A percentile compares a stretch with the other conserved stretches of the same genome.
These are phyloP conservation scores for Penicillium chermesinum DNA, from an alignment of 495 filamentous ascomycete genomes.

Conservation along the genomic window DNA sequence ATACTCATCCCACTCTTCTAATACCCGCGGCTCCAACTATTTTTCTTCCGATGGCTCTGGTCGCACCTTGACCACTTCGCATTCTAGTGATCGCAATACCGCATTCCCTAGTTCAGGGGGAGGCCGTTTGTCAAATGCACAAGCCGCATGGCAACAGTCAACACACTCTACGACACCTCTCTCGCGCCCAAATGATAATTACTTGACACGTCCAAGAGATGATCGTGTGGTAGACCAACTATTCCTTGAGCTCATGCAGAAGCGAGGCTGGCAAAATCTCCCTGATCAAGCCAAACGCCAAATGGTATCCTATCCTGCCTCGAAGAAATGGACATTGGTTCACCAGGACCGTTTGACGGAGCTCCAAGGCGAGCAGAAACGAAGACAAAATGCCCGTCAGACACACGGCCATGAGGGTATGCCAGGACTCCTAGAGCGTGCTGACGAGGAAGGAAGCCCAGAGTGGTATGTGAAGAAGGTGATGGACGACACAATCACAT, in stretches of 20 bases:
- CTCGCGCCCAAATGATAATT: conserved; percentile 45
- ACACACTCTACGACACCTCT: conserved; percentile 42
- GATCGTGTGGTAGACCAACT: conserved; percentile 86
- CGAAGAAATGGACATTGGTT: conserved; percentile 96
- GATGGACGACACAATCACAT: conserved; percentile 89
- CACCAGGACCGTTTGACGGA: conserved; percentile 92
- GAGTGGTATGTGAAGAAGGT: conserved; percentile 98
- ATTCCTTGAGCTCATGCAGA: conserved; percentile 91
- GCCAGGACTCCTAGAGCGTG: conserved; percentile 60
- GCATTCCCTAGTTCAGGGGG: conserved; percentile 22
- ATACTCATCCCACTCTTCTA: conserved; percentile 55
- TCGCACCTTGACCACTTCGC: conserved; percentile 47
- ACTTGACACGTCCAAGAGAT: conserved; percentile 69
- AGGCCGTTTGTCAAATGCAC: conserved; percentile 32
- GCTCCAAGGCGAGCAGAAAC: conserved; percentile 90
- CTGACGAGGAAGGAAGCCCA: conserved; percentile 90
- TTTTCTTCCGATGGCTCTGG: conserved; percentile 63
- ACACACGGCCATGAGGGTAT: conserved; percentile 59
- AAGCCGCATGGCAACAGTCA: conserved; percentile 29
- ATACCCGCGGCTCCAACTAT: conserved; percentile 57
- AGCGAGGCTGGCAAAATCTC: conserved; percentile 92
- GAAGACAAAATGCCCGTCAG: conserved; percentile 62
- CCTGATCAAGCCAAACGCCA: conserved; percentile 93
- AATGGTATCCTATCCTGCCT: conserved; percentile 88
- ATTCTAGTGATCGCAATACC: conserved; percentile 36